Percentiles rank a stretch among this genome's conserved stretches.
Conservation (phyloP, 768 basidiomycete species). For the Infundibulicybe gibba region DNA sequence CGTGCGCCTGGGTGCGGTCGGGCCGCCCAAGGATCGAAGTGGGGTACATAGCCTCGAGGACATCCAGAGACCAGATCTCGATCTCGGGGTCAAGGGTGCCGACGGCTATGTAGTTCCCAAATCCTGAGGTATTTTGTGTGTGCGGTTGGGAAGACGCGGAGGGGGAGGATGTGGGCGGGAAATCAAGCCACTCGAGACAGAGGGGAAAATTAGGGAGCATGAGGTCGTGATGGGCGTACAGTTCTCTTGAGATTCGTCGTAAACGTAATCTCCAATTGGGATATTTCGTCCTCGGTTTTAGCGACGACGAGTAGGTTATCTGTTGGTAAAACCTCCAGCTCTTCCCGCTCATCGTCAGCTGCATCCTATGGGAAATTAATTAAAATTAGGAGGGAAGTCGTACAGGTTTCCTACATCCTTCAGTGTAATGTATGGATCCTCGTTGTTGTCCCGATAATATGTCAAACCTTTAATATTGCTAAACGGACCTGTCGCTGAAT, state of each 20-base stretch:
- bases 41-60: slow-evolving; percentile 93
- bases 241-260: slow-evolving; percentile 88
- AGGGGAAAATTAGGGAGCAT: slow-evolving; percentile 97
- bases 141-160: slow-evolving; percentile 23
- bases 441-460: slow-evolving; percentile 86
- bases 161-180: slow-evolving; percentile 65
- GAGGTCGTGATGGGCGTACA: slow-evolving; percentile 96
- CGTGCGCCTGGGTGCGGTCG: slow-evolving; percentile 75
- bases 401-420: slow-evolving; percentile 67
- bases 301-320: slow-evolving; percentile 92
- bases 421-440: slow-evolving; percentile 95
- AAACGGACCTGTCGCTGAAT: slow-evolving; percentile 71
- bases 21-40: slow-evolving; percentile 88
- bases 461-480: slow-evolving; percentile 94
- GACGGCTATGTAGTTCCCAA: slow-evolving; percentile 92
- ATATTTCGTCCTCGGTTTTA: slow-evolving; percentile 96
- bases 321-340: slow-evolving; percentile 83
- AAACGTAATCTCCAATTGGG: slow-evolving; percentile 96
- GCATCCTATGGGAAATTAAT: slow-evolving; percentile 39
- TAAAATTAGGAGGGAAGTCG: not conserved
- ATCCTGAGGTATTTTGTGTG: slow-evolving; percentile 21
- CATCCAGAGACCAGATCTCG: slow-evolving; percentile 96
- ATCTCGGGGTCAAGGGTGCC: slow-evolving; percentile 97
- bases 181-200: slow-evolving; percentile 99
- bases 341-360: slow-evolving; percentile 76